Conservation (phyloP, 257 asterid genomes). For the Gentiana straminea region DNA sequence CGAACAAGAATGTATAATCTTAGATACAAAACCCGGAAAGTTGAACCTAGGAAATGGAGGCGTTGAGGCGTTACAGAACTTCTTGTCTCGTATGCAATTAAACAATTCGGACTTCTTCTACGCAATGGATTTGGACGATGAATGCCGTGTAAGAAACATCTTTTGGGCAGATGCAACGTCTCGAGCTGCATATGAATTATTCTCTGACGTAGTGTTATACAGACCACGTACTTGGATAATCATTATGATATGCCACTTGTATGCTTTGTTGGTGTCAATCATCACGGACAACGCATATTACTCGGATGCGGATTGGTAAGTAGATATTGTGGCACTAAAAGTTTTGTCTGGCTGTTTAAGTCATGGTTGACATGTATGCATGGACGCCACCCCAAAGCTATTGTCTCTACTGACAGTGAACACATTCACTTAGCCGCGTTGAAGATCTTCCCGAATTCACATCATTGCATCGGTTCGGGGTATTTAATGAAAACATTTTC, state of each 20-base stretch:
- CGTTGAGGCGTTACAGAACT: conserved; percentile 37
- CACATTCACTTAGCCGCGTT: conserved; percentile 21
- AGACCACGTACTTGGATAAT: conserved; percentile 41
- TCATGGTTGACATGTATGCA: conserved; percentile 48
- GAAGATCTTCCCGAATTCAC: conserved; percentile 40
- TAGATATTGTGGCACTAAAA: conserved; percentile 42
- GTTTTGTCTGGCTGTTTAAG: conserved; percentile 44
- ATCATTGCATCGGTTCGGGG: conserved; percentile 33
- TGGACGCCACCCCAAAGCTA: conserved; percentile 35
- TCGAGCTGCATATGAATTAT: conserved; percentile 36
- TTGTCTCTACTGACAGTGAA: conserved; percentile 40
- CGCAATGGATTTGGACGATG: conserved; percentile 46
- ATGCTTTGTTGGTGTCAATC: conserved; percentile 52
- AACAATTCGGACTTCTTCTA: conserved; percentile 46
- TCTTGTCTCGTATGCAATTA: conserved; percentile 57
- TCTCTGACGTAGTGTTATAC: conserved; percentile 34
- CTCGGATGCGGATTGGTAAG: conserved; percentile 44
- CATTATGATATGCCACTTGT: conserved; percentile 48
- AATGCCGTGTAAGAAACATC: conserved; percentile 35
- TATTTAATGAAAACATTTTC: conserved; percentile 5
- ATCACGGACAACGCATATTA: conserved; percentile 45
- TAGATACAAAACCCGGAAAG: too few relatives aligned
- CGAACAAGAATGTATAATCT: too few relatives aligned
- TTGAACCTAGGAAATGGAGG: conserved; percentile 41
- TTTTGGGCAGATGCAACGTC: conserved; percentile 64